Percentiles rank a stretch among this genome's conserved stretches.
Conservation (phyloP, 2,329 filamentous ascomycete species). For the Aurifilum marmelostoma region DNA sequence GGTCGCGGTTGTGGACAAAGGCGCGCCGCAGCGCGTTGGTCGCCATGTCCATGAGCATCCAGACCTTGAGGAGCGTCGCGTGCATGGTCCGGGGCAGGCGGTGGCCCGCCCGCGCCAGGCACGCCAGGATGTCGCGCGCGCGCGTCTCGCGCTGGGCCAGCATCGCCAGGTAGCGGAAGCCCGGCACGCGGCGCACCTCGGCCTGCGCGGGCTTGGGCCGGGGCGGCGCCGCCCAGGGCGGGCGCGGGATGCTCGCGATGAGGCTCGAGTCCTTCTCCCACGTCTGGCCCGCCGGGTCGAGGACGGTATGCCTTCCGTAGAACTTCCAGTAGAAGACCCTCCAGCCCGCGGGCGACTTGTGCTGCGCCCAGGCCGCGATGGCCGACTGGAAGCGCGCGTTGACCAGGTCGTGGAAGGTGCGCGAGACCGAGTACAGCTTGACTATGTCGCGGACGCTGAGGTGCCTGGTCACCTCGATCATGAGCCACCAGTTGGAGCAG, state of each 20-base stretch:
- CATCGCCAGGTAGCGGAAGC: conserved; percentile 70
- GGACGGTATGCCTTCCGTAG: conserved; percentile 60
- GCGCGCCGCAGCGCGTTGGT: conserved; percentile 58
- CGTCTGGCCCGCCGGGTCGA: conserved; percentile 56
- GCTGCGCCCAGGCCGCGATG: conserved; percentile 57
- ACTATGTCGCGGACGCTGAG: conserved; percentile 61
- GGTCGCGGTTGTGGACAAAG: conserved; percentile 53
- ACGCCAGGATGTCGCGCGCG: conserved; percentile 64
- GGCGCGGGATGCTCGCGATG: conserved; percentile 18
- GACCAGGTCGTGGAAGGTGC: conserved; percentile 63
- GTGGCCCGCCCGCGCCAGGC: conserved; percentile 61
- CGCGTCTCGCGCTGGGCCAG: conserved; percentile 60
- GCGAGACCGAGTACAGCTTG: conserved; percentile 66
- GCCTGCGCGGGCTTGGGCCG: conserved; percentile 29
- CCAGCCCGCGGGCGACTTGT: conserved; percentile 58
- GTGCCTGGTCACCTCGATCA: conserved; percentile 57
- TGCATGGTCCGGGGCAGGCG: conserved; percentile 54
- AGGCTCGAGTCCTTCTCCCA: conserved; percentile 32
- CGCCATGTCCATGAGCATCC: conserved; percentile 72
- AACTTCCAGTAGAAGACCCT: conserved; percentile 63
- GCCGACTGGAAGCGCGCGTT: conserved; percentile 62
- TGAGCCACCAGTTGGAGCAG: conserved; percentile 53
- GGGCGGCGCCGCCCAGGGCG: conserved; percentile 20
- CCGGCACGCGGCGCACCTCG: conserved; percentile 58
- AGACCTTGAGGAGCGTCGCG: conserved; percentile 64